Evolutionary conservation across 306 rosid species (phyloP), one percentile per base, ranked within the genome.

Genomic region (Glycine latifolia): DNA sequence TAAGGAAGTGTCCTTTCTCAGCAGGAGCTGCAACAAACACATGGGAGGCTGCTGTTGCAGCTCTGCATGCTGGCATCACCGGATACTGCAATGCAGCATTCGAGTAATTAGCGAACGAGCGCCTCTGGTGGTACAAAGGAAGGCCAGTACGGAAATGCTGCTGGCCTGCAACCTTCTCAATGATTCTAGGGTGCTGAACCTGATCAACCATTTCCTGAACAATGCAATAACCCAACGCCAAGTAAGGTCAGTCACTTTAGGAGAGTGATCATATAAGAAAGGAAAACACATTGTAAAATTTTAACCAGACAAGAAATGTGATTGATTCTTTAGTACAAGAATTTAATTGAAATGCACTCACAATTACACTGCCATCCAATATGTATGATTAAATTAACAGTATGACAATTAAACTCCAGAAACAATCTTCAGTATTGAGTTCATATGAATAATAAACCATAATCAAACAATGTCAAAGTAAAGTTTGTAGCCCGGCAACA

Each of bases 1-100:
- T 12, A 0, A 86, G 0, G 78, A 94, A 94, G 55, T 86, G 8
- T 8, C 98, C 90, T 78, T 94, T 92, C 89, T 94, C 96, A 0
- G 89, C 88, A 0, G 97, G 97, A 77, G 98, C 93, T 2, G 91
- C 88, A 5, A 83, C 91, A 55, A 91, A 92, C 59, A 94, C 54
- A 13, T 93, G 97, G 4, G 95, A 90, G 7, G 86, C 74, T 26
- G 31, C 31, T 26, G 31, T 26, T 26, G 31, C 31, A 5, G 91
- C 85, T 55, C 86, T 71, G 59, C 90, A 87, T 56, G 91, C 20
- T 71, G 91, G 92, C 85, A 85, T 71, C 35, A 83, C 7, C 12
- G 89, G 85, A 71, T 87, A 73, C 75, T 86, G 94, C 17, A 91
- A 81, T 7, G 93, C 94, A 9, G 87, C 80, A n/a, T 94, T 94